phyloP scores from a whole-genome alignment of 163 green algal species.

The Chlorella variabilis region DNA sequence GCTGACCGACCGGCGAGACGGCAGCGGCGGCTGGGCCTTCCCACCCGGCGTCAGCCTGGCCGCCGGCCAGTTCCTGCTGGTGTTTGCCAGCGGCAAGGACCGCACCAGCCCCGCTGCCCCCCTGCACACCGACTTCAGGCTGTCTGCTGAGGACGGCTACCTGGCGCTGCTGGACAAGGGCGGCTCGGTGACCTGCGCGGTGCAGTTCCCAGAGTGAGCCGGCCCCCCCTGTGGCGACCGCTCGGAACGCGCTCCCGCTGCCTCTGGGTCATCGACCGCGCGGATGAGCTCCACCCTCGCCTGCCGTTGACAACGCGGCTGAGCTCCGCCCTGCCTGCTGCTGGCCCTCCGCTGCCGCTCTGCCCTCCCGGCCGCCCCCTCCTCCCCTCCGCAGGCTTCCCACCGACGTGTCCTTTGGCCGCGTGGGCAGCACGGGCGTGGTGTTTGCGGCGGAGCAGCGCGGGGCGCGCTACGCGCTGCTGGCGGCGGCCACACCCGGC shows the following conservation, averaged over 20 bases:
- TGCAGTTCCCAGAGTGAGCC: slow-evolving; percentile 33
- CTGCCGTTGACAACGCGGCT: too few relatives aligned
- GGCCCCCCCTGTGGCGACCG: too few relatives aligned
- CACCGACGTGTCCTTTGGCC: slow-evolving; percentile 35
- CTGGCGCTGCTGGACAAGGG: slow-evolving; percentile 5
- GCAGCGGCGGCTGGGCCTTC: slow-evolving; percentile 30
- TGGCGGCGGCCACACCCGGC: slow-evolving; percentile 35
- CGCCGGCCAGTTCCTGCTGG: slow-evolving; percentile 19
- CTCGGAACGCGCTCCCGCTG: neutral
- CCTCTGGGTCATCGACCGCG: neutral
- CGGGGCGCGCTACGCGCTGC: neutral
- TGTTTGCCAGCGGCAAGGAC: slow-evolving; percentile 31
- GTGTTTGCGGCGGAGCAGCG: neutral
- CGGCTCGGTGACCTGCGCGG: neutral
- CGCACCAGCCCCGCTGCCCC: neutral
- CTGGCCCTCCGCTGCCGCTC: neutral
- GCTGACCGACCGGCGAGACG: neutral
- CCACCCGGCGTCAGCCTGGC: slow-evolving; percentile 19
- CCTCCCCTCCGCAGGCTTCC: slow-evolving; percentile 10
- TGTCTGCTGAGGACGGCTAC: slow-evolving; percentile 16
- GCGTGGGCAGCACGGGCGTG: neutral
- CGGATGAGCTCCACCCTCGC: too few relatives aligned
- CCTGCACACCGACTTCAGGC: slow-evolving; percentile 38
- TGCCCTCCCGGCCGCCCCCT: neutral
- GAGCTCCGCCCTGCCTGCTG: neutral